Conservation (phyloP, 2,329 filamentous ascomycete species). For the Capronia coronata region DNA sequence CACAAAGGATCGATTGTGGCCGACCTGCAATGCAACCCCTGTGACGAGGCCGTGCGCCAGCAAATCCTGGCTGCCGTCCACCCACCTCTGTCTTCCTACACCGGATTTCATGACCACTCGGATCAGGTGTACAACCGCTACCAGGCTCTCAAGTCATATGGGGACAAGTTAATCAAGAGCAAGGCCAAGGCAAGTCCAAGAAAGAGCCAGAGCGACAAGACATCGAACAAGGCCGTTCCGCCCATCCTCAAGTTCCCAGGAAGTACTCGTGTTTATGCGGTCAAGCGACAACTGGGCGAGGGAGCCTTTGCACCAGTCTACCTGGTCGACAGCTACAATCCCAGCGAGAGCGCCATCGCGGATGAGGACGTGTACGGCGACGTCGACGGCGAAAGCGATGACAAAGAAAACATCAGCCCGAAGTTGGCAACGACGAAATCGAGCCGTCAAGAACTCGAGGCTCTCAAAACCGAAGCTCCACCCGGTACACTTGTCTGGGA, state of each 20-base stretch:
- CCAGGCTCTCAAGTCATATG: constrained; percentile 72
- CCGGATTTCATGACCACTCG: constrained; percentile 71
- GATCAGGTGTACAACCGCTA: constrained; percentile 59
- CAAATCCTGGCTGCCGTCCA: constrained; percentile 69
- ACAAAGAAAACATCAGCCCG: constrained; percentile 41
- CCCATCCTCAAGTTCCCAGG: constrained; percentile 64
- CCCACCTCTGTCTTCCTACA: constrained; percentile 66
- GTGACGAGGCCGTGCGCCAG: constrained; percentile 66
- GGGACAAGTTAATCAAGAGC: constrained; percentile 55
- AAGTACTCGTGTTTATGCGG: constrained; percentile 60
- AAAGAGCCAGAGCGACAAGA: constrained; percentile 50
- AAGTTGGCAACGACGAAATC: constrained; percentile 34
- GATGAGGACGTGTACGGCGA: constrained; percentile 32
- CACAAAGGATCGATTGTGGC: constrained; percentile 63
- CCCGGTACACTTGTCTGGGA: constrained; percentile 68
- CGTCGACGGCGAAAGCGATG: constrained; percentile 33
- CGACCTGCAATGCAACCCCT: constrained; percentile 81
- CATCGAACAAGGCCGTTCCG: constrained; percentile 51
- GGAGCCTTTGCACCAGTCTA: constrained; percentile 96
- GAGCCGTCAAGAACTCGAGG: constrained; percentile 63
- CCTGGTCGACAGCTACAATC: constrained; percentile 69
- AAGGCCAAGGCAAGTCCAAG: constrained; percentile 34
- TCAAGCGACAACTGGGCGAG: constrained; percentile 81
- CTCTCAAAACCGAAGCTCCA: constrained; percentile 89
- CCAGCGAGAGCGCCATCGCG: constrained; percentile 39